phyloP scores from a whole-genome alignment of 257 asterid genomes.

The Nicotiana benthamiana region DNA sequence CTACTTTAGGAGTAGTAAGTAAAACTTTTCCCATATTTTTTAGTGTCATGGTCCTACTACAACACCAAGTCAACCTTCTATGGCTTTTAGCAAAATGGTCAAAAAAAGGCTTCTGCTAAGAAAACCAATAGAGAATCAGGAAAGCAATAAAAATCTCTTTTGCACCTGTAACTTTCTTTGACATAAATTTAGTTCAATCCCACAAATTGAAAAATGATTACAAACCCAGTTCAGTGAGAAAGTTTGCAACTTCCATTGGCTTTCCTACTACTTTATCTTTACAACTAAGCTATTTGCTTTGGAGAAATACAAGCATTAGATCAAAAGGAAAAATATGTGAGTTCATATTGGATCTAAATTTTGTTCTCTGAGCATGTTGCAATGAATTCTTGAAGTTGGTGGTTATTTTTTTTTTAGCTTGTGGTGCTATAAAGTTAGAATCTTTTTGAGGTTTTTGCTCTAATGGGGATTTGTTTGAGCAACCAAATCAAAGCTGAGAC shows the following conservation, averaged over 20 bases:
- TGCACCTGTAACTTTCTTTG: neutral
- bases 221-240: neutral
- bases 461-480: constrained; percentile 86
- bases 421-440: constrained; percentile 9
- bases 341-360: constrained; percentile 42
- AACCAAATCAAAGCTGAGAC: constrained; percentile 76
- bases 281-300: neutral
- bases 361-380: constrained; percentile 8
- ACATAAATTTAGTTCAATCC: neutral
- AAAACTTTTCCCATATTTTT: neutral
- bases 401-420: constrained; percentile 15
- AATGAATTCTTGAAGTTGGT: constrained; percentile 23
- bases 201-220: neutral
- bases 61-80: constrained; percentile 37
- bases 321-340: constrained; percentile 10
- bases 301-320: neutral
- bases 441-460: constrained; percentile 12
- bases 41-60: neutral
- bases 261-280: neutral
- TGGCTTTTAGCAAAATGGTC: constrained; percentile 13
- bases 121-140: constrained; percentile 5
- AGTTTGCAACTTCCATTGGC: neutral
- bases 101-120: constrained; percentile 15
- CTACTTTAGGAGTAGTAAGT: neutral
- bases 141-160: neutral